Base-by-base conservation (phyloP, 179 eudicot genomes). In the Beta corolliflora region DNA sequence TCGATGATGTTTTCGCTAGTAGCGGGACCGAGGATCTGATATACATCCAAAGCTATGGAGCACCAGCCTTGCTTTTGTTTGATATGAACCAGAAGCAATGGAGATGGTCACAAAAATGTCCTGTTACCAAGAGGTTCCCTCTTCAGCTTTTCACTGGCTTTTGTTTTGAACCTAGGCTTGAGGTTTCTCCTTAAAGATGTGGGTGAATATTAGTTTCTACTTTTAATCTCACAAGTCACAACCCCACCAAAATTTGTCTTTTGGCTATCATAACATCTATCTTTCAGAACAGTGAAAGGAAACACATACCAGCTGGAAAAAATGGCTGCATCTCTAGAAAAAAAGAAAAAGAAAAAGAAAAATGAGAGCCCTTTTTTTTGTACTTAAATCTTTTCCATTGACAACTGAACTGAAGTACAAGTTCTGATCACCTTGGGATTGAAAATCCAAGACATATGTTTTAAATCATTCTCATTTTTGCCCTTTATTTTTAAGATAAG, bases 91-190 rank as follows among this genome's bases (percentile, higher is more conserved):
- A 64, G 81, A 92, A 85, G 71, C 91, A 85, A 76, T 94, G 98
- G 98, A 92, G 73, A 83, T 96, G 99, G 99, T 85, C 99, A 3
- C 98, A 91, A 69, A 96, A 89, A 77, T 91, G 97, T 69, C 99
- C 99, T 1, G 97, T 93, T 58, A 84, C 89, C 0, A 96, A 96
- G 91, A 89, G 90, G 90, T 91, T 91, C 81, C 99, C 98, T 0
- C 99, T 96, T 82, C 99, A 96, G 87, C 94, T 96, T 75, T 96
- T 94, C 78, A 88, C 93, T 25, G 99, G 99, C 2, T 94, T 96
- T 85, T 91, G 93, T 91, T 96, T 94, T 53, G 99, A 96, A 77
- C 98, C 99, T 36, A 91, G 96, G 87, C 96, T 96, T 76, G 98
- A 90, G 63, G 85, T 91, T 71, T 66, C 85, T 65, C 96, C 99